phyloP scores from a whole-genome alignment of 2,329 filamentous ascomycete species.

The Fusarium devonianum region DNA sequence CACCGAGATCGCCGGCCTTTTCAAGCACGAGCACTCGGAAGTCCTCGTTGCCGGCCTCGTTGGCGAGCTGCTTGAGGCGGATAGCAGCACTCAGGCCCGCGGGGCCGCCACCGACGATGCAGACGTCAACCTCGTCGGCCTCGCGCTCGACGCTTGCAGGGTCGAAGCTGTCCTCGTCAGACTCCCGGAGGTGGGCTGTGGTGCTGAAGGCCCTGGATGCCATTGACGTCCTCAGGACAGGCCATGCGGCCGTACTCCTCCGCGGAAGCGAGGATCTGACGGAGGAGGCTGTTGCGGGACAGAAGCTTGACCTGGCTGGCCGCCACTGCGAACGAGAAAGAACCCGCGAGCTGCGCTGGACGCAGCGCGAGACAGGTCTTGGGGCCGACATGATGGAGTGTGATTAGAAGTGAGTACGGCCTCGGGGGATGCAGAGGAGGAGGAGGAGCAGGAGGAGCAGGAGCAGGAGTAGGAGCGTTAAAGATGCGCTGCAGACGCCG shows the following conservation, averaged over 20 bases:
- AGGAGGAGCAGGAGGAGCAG: constrained; percentile 40
- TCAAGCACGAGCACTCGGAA: constrained; percentile 93
- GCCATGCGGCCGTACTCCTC: constrained; percentile 26
- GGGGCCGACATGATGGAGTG: constrained; percentile 46
- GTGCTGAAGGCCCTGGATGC: constrained; percentile 49
- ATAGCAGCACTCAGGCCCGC: constrained; percentile 93
- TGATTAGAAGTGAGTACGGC: not conserved
- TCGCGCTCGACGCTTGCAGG: constrained; percentile 79
- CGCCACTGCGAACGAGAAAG: constrained; percentile 43
- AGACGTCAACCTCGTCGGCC: constrained; percentile 92
- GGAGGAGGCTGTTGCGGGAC: constrained; percentile 34
- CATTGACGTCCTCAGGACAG: constrained; percentile 32
- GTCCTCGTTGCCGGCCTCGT: constrained; percentile 92
- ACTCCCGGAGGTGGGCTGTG: constrained; percentile 35
- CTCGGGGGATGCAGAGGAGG: not conserved
- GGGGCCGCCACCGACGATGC: constrained; percentile 95
- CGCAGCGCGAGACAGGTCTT: constrained; percentile 50
- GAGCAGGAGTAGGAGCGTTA: constrained; percentile 6
- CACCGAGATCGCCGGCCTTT: constrained; percentile 93
- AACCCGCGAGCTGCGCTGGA: constrained; percentile 49
- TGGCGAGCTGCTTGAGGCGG: constrained; percentile 92
- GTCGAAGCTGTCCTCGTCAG: constrained; percentile 66
- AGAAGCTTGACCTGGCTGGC: constrained; percentile 35
- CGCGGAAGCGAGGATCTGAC: constrained; percentile 18
- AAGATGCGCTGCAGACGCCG: no score